These are phyloP conservation scores for Polytrichum commune DNA, from an alignment of 225 moss, liverwort and hornwort species.

Conservation along the genomic window DNA sequence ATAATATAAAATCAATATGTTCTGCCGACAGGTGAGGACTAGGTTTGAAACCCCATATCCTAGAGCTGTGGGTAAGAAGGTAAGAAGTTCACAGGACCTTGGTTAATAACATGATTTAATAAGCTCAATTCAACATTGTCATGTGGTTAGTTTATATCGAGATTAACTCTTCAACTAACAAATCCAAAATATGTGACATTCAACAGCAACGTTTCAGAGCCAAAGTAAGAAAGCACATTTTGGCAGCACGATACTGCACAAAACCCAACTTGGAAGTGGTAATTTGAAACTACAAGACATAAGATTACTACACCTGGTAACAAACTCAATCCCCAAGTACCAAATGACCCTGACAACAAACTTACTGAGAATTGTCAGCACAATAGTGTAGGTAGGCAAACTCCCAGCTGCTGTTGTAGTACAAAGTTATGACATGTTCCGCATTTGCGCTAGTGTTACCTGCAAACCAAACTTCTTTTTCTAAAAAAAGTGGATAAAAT, in stretches of 20 bases:
- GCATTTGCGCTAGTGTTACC: constrained; percentile 18
- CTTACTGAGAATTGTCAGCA: constrained; percentile 40
- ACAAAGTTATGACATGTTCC: constrained; percentile 45
- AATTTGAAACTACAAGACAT: too few relatives aligned
- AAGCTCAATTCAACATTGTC: neutral
- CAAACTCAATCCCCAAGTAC: too few relatives aligned
- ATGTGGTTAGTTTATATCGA: neutral
- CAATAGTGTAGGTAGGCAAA: constrained; percentile 55
- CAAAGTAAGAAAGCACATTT: too few relatives aligned
- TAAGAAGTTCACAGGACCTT: neutral
- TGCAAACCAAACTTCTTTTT: constrained; percentile 23
- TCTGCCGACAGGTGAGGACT: too few relatives aligned
- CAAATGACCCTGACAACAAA: neutral
- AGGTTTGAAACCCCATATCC: too few relatives aligned
- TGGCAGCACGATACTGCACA: neutral
- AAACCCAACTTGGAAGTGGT: neutral
- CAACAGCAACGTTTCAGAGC: neutral
- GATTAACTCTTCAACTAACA: neutral
- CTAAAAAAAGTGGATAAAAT: neutral
- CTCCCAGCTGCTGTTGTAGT: constrained; percentile 66
- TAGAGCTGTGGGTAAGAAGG: neutral
- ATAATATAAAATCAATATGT: too few relatives aligned
- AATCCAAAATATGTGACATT: neutral
- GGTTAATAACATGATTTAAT: neutral
- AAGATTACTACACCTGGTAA: too few relatives aligned